Evolutionary conservation across 257 asterid species (phyloP).

Genomic region (Solanum habrochaites): DNA sequence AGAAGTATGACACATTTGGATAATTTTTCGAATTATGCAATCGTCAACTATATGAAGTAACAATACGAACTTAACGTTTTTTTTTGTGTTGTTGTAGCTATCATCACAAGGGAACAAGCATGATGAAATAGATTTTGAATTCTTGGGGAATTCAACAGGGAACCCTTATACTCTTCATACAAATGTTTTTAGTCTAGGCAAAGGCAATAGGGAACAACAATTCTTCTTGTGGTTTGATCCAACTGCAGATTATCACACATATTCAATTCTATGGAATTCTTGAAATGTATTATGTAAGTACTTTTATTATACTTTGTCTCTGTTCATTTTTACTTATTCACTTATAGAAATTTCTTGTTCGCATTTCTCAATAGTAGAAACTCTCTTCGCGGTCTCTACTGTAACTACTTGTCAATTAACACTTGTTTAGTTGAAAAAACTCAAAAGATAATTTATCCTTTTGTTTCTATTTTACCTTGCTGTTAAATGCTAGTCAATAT

Average conservation of each 20-base stretch:
- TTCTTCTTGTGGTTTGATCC: constrained; percentile 91
- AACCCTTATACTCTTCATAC: constrained; percentile 85
- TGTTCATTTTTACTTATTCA: neutral
- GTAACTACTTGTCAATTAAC: too few species aligned
- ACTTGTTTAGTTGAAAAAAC: too few species aligned
- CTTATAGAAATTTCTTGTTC: neutral
- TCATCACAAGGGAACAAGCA: constrained; percentile 69
- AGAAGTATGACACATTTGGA: neutral
- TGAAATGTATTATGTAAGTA: constrained; percentile 57
- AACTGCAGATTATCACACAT: constrained; percentile 69
- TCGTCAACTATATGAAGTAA: neutral
- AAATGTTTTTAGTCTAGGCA: constrained; percentile 63
- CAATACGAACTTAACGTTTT: neutral
- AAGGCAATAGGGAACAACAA: constrained; percentile 73
- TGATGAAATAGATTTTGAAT: constrained; percentile 86
- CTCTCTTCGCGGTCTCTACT: neutral
- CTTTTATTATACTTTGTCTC: neutral
- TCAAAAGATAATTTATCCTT: neutral
- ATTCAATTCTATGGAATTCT: constrained; percentile 76
- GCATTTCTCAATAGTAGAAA: neutral
- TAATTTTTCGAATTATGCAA: neutral
- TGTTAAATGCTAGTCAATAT: neutral
- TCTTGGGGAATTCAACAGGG: constrained; percentile 69
- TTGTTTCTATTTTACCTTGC: neutral
- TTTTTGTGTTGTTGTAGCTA: constrained; percentile 13